Base-by-base conservation (phyloP, 164 flowering plant genomes). In the Piper longum region DNA sequence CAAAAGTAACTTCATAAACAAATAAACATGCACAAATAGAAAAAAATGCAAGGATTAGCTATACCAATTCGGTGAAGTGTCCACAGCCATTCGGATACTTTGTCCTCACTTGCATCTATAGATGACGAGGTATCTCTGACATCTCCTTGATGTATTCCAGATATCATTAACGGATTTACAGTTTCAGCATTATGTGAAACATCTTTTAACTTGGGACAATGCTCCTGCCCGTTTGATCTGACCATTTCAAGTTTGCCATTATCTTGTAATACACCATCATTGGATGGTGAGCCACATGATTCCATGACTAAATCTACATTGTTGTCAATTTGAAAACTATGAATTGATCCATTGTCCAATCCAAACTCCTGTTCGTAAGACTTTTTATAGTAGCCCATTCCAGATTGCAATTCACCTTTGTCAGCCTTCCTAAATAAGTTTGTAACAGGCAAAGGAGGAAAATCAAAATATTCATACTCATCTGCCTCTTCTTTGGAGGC, bases 31-130 rank as follows among this genome's bases (percentile, higher is more conserved):
- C 9, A 36, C 26, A 5, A 57, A 0, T 26, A 13, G 12, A 26
- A 5, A 13, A 16, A 17, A 57, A 41, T 36, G 41, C 59, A 57
- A 57, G 16, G 41, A 36, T n/a, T 48, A 64, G 52, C 52, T 48
- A 48, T 80, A 89, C 96, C 96, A 72, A 89, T 89, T 60, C 78
- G 78, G 73, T 89, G 96, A 75, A 89, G 85, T n/a, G 93, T 89
- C 96, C 96, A 89, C 62, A 85, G 91, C 96, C 96, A 89, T 69
- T 89, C 93, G 45, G 93, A 82, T 59, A 84, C 88, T 76, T 79
- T 80, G 17, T 81, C 88, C 70, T 77, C 89, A 77, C 72, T 72
- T 26, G 62, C 73, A 61, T 70, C 45, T 66, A 62, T 71, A 61
- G 83, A 73, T 16, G 73, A 65, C 26, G 63, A 69, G 59, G 75